Percentiles rank a stretch among this genome's conserved stretches.
Conservation (phyloP, 306 rosid genomes). For the Neltuma alba region DNA sequence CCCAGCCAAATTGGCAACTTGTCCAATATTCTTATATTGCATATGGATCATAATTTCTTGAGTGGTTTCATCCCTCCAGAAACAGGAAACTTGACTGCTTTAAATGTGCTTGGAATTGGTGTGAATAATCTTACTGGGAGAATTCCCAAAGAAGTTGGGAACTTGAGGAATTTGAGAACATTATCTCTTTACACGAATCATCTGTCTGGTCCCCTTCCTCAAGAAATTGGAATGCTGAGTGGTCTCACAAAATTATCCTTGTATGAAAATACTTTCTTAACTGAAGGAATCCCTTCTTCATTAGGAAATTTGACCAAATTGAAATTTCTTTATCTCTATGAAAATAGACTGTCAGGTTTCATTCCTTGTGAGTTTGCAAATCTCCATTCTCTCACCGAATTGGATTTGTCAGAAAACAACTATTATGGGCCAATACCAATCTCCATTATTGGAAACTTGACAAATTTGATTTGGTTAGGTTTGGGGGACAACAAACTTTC, state of each 20-base stretch:
- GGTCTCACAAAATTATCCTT: not conserved
- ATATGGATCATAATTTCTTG: not conserved
- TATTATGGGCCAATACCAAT: not conserved
- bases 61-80: conserved; percentile 2
- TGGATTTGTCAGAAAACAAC: not conserved
- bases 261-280: not conserved
- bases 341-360: too few species aligned
- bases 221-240: conserved; percentile 6
- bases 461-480: not conserved
- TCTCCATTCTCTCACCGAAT: not conserved
- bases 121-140: conserved; percentile 8
- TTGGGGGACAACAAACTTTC: not conserved
- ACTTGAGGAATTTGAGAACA: not conserved
- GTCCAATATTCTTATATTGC: not conserved
- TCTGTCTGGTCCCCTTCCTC: conserved; percentile 6
- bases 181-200: not conserved
- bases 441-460: not conserved
- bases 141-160: conserved; percentile 19
- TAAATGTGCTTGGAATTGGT: not conserved
- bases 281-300: conserved; percentile 31
- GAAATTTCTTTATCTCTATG: too few species aligned
- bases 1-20: not conserved
- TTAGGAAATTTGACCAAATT: too few species aligned
- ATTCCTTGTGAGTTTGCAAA: not conserved
- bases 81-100: conserved; percentile 5